Percentiles rank a stretch among this genome's conserved stretches.
These are phyloP conservation scores for Globisporangium carolinianum DNA, from an alignment of 352 stramenopile species.

Conservation along the genomic window DNA sequence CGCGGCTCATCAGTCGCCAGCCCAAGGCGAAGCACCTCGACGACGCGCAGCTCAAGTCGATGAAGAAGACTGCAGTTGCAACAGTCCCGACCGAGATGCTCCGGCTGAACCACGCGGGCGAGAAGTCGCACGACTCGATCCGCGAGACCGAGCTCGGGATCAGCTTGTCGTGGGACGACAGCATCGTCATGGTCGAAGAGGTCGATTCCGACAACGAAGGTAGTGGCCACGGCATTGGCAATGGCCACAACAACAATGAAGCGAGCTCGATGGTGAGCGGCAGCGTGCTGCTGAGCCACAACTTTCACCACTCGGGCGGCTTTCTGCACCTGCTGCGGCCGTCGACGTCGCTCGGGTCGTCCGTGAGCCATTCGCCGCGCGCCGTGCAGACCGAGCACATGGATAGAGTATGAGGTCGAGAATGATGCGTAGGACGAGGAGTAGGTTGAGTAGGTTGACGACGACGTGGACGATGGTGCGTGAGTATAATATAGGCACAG, in stretches of 20 bases:
- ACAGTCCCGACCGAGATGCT: conserved; percentile 51
- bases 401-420: conserved; percentile 17
- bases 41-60: conserved; percentile 31
- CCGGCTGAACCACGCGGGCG: conserved; percentile 48
- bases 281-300: conserved; percentile 39
- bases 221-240: conserved; percentile 15
- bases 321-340: conserved; percentile 48
- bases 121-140: conserved; percentile 73
- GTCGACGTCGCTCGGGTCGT: conserved; percentile 23
- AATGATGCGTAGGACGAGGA: too few relatives aligned
- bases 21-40: conserved; percentile 68
- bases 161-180: conserved; percentile 64
- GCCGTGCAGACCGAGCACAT: conserved; percentile 48
- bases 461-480: too few relatives aligned
- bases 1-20: conserved; percentile 21
- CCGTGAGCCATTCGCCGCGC: conserved; percentile 13
- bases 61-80: conserved; percentile 41
- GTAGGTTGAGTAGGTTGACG: too few relatives aligned
- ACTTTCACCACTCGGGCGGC: conserved; percentile 53
- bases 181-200: conserved; percentile 68
- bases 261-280: conserved; percentile 36
- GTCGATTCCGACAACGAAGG: conserved; percentile 27
- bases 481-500: conserved; percentile 32
- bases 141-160: conserved; percentile 76
- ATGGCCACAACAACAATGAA: conserved; percentile 22